Evolutionary conservation across 2,329 filamentous ascomycete species (phyloP).

Genomic region (Colletotrichum agaves): DNA sequence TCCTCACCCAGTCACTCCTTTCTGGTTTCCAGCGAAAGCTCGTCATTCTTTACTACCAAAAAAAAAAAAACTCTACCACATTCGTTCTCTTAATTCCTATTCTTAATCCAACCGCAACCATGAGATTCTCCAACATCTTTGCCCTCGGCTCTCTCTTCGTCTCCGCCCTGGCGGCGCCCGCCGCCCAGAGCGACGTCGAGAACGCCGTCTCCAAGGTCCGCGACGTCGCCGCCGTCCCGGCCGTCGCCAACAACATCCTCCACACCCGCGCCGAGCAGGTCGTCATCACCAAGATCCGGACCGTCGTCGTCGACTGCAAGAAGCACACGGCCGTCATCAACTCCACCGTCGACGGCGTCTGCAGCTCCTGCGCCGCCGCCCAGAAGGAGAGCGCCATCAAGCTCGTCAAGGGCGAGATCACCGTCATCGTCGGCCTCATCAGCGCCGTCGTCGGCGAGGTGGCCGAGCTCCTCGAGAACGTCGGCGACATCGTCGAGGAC

Average conservation of each 20-base stretch:
- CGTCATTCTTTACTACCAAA: slow-evolving; percentile 22
- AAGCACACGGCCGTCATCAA: slow-evolving; percentile 34
- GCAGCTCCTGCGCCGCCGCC: not conserved
- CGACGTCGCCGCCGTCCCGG: not conserved
- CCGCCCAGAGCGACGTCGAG: slow-evolving; percentile 1
- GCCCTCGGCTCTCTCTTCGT: slow-evolving; percentile 29
- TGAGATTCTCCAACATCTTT: slow-evolving; percentile 32
- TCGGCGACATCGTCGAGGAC: slow-evolving; percentile 27
- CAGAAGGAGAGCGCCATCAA: slow-evolving; percentile 23
- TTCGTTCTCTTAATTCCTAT: slow-evolving; percentile 16
- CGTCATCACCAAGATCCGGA: slow-evolving; percentile 27
- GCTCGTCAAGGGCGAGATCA: slow-evolving; percentile 30
- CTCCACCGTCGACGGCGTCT: slow-evolving; percentile 23
- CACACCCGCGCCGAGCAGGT: slow-evolving; percentile 22
- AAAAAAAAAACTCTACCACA: slow-evolving; percentile 13
- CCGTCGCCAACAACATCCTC: not conserved
- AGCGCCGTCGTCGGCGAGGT: slow-evolving; percentile 15
- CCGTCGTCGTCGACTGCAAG: slow-evolving; percentile 22
- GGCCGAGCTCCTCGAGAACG: slow-evolving; percentile 9
- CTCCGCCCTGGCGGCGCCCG: slow-evolving; percentile 20
- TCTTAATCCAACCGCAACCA: slow-evolving; percentile 19
- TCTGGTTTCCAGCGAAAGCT: not conserved
- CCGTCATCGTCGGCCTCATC: slow-evolving; percentile 26
- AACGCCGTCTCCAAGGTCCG: not conserved
- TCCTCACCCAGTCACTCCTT: slow-evolving; percentile 34